Evolutionary conservation across 1,139 yeast genomes (phyloP).

Genomic region (Suhomyces coccinellae): DNA sequence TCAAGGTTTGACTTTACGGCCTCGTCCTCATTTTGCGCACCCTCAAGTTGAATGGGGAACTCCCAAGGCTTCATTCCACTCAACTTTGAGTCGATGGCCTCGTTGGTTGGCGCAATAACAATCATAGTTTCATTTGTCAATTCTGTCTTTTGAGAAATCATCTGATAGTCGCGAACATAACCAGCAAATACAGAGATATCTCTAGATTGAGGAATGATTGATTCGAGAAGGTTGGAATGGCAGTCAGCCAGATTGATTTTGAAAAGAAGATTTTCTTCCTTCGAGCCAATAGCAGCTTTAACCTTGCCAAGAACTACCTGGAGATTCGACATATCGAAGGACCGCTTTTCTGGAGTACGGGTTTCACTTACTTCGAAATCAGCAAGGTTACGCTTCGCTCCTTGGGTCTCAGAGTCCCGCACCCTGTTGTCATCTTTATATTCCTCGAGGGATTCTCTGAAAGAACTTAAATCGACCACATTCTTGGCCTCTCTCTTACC

Average conservation of each 20-base stretch:
- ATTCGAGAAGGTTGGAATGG: conserved; percentile 25
- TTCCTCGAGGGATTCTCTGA: background rate
- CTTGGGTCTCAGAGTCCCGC: background rate
- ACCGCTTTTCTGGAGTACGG: background rate
- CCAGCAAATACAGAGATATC: conserved; percentile 54
- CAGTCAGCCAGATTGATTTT: conserved; percentile 13
- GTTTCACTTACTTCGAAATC: background rate
- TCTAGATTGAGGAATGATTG: conserved; percentile 45
- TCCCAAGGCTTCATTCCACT: conserved; percentile 64
- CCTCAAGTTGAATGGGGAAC: conserved; percentile 51
- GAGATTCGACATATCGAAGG: conserved; percentile 2
- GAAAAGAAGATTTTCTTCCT: conserved; percentile 13
- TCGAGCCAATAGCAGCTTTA: background rate
- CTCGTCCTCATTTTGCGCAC: conserved; percentile 31
- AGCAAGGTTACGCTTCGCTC: background rate
- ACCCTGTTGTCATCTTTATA: background rate
- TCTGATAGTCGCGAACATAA: conserved; percentile 55
- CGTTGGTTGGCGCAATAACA: conserved; percentile 62
- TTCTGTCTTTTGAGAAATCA: conserved; percentile 44
- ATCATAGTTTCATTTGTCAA: conserved; percentile 37
- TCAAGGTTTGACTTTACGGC: conserved; percentile 48
- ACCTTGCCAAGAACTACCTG: background rate
- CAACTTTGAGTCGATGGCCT: conserved; percentile 44
- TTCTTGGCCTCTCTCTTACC: conserved; percentile 17
- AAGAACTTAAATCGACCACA: conserved; percentile 11